phyloP scores from a whole-genome alignment of 83 land plant genomes.

The Diphasiastrum complanatum region DNA sequence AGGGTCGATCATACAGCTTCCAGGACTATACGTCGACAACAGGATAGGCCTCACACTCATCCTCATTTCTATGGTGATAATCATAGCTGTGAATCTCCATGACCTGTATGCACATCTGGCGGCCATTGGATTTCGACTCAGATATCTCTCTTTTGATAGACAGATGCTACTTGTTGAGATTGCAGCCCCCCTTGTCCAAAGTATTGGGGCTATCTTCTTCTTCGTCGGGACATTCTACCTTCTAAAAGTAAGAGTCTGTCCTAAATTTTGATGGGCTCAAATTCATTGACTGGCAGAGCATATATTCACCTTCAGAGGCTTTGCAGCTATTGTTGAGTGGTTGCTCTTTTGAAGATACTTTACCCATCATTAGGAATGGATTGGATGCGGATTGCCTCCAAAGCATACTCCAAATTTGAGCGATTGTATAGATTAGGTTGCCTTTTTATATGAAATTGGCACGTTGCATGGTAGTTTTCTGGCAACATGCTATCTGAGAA shows the following conservation, averaged over 20 bases:
- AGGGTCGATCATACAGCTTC: conserved; percentile 4
- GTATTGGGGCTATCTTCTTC: conserved; percentile 7
- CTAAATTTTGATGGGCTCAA: no score
- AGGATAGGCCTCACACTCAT: conserved; percentile 10
- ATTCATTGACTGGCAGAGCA: no score
- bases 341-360: no score
- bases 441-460: no score
- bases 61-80: conserved; percentile 7
- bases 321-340: no score
- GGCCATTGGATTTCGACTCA: conserved; percentile 6
- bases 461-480: no score
- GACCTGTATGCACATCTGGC: conserved; percentile 24
- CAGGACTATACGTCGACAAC: not conserved
- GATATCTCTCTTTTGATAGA: conserved; percentile 2
- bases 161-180: conserved; percentile 20
- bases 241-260: conserved; percentile 14
- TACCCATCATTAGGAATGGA: no score
- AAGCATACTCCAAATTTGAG: no score
- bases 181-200: conserved; percentile 19
- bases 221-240: conserved; percentile 13
- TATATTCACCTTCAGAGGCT: no score
- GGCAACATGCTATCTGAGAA: no score
- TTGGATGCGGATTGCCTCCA: no score
- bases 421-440: no score
- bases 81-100: conserved; percentile 16